phyloP scores from a whole-genome alignment of 2,329 filamentous ascomycete genomes.

The Thielaviopsis ethacetica region DNA sequence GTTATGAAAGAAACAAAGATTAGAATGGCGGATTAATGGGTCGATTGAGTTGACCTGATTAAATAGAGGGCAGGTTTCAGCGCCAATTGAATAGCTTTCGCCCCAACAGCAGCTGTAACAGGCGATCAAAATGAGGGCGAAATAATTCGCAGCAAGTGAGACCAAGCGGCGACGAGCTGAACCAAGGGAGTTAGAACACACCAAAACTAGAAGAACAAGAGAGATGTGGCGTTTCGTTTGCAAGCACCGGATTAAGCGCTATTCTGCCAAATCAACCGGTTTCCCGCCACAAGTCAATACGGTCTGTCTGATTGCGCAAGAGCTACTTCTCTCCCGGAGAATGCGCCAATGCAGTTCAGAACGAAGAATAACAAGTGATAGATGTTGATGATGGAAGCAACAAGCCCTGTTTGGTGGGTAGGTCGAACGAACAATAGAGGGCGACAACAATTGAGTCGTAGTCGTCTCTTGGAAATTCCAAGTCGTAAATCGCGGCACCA shows the following conservation, averaged over 20 bases:
- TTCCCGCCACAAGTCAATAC: neutral
- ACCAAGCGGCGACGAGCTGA: neutral
- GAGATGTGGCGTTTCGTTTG: constrained; percentile 9
- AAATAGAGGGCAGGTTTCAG: neutral
- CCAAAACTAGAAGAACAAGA: neutral
- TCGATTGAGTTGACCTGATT: neutral
- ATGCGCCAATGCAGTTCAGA: constrained; percentile 8
- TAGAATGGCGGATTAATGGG: neutral
- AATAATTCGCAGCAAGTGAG: neutral
- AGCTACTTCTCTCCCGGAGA: constrained; percentile 8
- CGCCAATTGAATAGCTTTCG: neutral
- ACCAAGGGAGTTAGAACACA: neutral
- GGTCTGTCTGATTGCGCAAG: neutral
- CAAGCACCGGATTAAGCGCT: neutral
- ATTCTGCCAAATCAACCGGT: neutral
- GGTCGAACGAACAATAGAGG: neutral
- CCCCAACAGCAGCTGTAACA: neutral
- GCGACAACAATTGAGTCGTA: neutral
- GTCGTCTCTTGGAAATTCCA: neutral
- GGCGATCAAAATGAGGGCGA: neutral
- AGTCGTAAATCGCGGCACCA: neutral
- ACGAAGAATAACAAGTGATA: neutral
- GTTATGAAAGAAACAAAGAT: neutral
- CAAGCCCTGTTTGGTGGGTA: constrained; percentile 8
- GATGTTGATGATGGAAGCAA: constrained; percentile 1